Evolutionary conservation across 2,329 filamentous ascomycete genomes (phyloP), one percentile per base, ranked within the genome.

Genomic region (Periconia sp.): DNA sequence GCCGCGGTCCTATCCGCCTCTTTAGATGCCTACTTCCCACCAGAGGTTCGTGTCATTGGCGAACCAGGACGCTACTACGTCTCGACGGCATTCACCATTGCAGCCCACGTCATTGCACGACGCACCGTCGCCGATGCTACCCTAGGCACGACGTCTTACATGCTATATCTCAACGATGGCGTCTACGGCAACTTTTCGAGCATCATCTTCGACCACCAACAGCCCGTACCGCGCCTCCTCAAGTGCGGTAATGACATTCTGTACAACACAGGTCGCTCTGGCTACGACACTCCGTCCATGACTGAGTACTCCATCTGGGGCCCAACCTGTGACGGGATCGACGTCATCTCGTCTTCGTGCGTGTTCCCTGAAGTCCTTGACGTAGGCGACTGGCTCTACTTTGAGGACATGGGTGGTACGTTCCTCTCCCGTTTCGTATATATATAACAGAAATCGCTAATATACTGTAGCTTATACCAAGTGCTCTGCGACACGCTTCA

Each of bases 171-270:
- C 69, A 99, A 99, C 68, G 94, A 99, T 59, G 94, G 94, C 19
- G 87, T 97, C 40, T 99, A 99, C 66, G 94, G 94, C 63, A 97
- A 97, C 77, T 97, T 99, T 68, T 95, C 90, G 56, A 95, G 91
- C 83, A 97, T 97, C 80, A 96, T 97, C 78, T 99, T 96, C 70
- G 94, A 97, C 66, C 94, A 97, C 73, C 94, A 99, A 79, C 83
- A 95, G 62, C 94, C 94, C 1, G 74, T 88, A 32, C 89, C 92
- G 42, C 89, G 88, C 72, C 82, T 97, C 45, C 78, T 99, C 40
- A 86, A 84, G 55, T 76, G 80, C 15, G 77, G 79, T 48, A 72
- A 79, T 50, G 74, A 77, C 47, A 80, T 81, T 50, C 66, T 84
- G 63, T 86, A 85, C 68, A 74, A 70, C 11, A 34, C 55, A 8